Evolutionary conservation across 805 yeast genomes (phyloP).

Genomic region (Wickerhamomyces silvicola): DNA sequence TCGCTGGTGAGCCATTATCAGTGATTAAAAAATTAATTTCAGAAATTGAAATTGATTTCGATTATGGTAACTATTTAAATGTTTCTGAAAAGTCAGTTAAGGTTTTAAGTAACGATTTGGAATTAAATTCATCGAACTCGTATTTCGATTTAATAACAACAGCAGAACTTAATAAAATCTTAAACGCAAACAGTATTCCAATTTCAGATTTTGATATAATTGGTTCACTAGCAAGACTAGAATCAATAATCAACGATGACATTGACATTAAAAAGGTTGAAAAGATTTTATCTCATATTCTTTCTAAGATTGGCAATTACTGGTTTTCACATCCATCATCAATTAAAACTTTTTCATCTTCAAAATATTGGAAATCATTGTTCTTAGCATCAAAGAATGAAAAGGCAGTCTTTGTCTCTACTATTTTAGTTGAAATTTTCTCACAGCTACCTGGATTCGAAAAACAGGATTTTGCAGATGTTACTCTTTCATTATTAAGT

Average conservation of each 20-base stretch:
- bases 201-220: conserved; percentile 42
- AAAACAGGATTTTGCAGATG: conserved; percentile 7
- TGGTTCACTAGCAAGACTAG: conserved; percentile 36
- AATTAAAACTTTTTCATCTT: conserved; percentile 9
- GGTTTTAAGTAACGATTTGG: conserved; percentile 10
- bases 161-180: conserved; percentile 24
- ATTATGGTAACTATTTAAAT: conserved; percentile 16
- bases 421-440: conserved; percentile 30
- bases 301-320: conserved; percentile 43
- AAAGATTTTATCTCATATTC: conserved; percentile 27
- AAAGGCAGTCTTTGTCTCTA: conserved; percentile 24
- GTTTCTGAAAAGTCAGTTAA: conserved; percentile 11
- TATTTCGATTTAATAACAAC: conserved; percentile 31
- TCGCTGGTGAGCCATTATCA: conserved; percentile 52
- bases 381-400: conserved; percentile 14
- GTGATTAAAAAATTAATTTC: conserved; percentile 8
- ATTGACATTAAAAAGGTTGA: conserved; percentile 20
- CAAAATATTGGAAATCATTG: conserved; percentile 26
- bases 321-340: conserved; percentile 14
- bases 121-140: conserved; percentile 17
- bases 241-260: conserved; percentile 20
- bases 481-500: conserved; percentile 3
- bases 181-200: conserved; percentile 30
- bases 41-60: conserved; percentile 14
- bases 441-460: conserved; percentile 23